These are phyloP conservation scores for Pseudopithomyces maydicus DNA, from an alignment of 2,329 filamentous ascomycete genomes.

Conservation along the genomic window DNA sequence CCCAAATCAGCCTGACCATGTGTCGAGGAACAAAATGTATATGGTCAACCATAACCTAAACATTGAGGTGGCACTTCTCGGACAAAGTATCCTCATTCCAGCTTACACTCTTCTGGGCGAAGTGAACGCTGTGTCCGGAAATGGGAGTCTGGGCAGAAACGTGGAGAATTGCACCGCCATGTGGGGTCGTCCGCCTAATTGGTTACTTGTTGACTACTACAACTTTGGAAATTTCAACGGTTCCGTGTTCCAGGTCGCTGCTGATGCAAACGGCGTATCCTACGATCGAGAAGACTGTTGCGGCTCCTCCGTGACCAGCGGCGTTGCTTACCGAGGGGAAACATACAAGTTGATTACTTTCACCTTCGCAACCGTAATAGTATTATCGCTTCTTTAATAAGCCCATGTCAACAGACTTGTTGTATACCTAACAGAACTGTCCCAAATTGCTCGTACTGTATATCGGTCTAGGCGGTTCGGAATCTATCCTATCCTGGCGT, in stretches of 20 bases:
- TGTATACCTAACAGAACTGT: too few species aligned
- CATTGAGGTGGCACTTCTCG: slow-evolving; percentile 49
- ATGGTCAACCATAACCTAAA: slow-evolving; percentile 93
- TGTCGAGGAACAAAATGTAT: slow-evolving; percentile 68
- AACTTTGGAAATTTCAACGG: slow-evolving; percentile 41
- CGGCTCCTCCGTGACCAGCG: slow-evolving; percentile 9
- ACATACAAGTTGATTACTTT: not conserved
- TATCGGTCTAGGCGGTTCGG: too few species aligned
- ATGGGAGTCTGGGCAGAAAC: slow-evolving; percentile 32
- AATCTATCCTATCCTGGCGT: too few species aligned
- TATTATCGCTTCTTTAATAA: not conserved
- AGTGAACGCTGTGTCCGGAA: slow-evolving; percentile 35
- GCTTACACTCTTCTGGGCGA: slow-evolving; percentile 33
- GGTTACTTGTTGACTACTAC: slow-evolving; percentile 45
- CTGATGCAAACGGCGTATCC: slow-evolving; percentile 56
- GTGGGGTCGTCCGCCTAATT: slow-evolving; percentile 42
- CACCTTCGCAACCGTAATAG: not conserved
- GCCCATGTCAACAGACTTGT: too few species aligned
- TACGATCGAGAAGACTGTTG: slow-evolving; percentile 31
- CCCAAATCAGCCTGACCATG: slow-evolving; percentile 62
- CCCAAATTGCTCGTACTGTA: too few species aligned
- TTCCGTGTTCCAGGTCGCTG: slow-evolving; percentile 42
- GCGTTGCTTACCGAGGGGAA: not conserved
- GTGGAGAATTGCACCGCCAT: slow-evolving; percentile 31
- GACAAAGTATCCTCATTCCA: slow-evolving; percentile 50